Conservation (phyloP, 2,329 filamentous ascomycete species). For the Trichoderma sp. region DNA sequence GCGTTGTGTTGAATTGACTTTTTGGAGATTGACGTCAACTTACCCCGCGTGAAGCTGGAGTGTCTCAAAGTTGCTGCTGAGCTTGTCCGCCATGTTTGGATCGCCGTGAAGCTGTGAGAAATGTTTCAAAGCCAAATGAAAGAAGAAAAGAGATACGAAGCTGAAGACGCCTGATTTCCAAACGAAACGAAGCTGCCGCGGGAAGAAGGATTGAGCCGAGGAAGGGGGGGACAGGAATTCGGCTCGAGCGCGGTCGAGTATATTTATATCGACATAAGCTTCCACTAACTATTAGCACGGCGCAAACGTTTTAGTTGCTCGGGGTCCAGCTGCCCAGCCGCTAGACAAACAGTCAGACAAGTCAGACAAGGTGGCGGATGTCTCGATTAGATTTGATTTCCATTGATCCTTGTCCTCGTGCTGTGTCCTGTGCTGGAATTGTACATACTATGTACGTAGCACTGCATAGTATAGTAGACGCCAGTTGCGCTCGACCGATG, state of each 20-base stretch:
- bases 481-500: background rate
- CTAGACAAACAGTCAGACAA: background rate
- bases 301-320: background rate
- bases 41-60: slow-evolving; percentile 84
- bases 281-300: background rate
- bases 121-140: too few species aligned
- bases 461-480: too few species aligned
- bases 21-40: slow-evolving; percentile 26
- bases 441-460: too few species aligned
- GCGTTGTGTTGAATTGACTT: background rate
- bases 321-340: background rate
- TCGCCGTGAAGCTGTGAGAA: background rate
- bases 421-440: too few species aligned
- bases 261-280: slow-evolving; percentile 11
- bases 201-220: background rate
- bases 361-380: background rate
- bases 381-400: too few species aligned
- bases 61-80: slow-evolving; percentile 71
- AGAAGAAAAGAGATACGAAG: slow-evolving; percentile 28
- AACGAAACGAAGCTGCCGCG: background rate
- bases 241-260: background rate
- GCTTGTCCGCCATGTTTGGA: slow-evolving; percentile 37
- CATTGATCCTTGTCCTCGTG: too few species aligned
- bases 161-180: slow-evolving; percentile 19
- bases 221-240: background rate